Evolutionary conservation across 257 asterid genomes (phyloP), one percentile per base, ranked within the genome.

Genomic region (Gynochthodes officinalis): DNA sequence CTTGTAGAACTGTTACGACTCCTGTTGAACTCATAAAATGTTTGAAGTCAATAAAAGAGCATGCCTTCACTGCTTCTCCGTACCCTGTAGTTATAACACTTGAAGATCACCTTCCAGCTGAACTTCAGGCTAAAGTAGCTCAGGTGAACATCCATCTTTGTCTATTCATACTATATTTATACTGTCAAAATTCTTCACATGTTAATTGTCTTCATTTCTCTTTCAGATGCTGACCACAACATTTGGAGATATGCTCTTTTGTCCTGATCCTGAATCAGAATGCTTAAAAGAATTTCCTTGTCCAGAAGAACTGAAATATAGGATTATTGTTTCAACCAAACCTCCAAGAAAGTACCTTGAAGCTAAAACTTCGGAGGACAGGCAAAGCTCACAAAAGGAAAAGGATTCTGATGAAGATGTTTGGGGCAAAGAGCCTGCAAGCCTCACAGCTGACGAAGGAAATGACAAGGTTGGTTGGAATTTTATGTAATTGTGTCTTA

Each of bases 261-360:
- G 35, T 74, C 92, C 96, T 18, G 86, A 86, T 74, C 89, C 96
- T 23, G 86, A 86, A 76, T 76, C 92, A 1, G 96, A 84, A 43
- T 75, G 84, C 79, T 80, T 92, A 46, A 71, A 84, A 68, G 93
- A 86, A 57, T 82, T 90, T 68, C 97, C 97, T 73, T 88, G 96
- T 10, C 97, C 97, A 2, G 93, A 92, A 69, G 89, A 88, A 57
- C 67, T 92, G 48, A 92, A 88, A 72, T 82, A 88, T 67, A 89
- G 87, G 39, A 64, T 92, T 61, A 82, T 92, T n/a, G 78, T 92
- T 78, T 92, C 97, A 72, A 92, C 97, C 37, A 92, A 92, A 78
- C 97, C 96, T 79, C 97, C 97, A 33, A 89, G 85, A 75, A 93
- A 92, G 86, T 88, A 86, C 81, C 93, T 86, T n/a, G 91, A 89